Evolutionary conservation across 331 rosid species (phyloP).

Genomic region (Acacia concinna): DNA sequence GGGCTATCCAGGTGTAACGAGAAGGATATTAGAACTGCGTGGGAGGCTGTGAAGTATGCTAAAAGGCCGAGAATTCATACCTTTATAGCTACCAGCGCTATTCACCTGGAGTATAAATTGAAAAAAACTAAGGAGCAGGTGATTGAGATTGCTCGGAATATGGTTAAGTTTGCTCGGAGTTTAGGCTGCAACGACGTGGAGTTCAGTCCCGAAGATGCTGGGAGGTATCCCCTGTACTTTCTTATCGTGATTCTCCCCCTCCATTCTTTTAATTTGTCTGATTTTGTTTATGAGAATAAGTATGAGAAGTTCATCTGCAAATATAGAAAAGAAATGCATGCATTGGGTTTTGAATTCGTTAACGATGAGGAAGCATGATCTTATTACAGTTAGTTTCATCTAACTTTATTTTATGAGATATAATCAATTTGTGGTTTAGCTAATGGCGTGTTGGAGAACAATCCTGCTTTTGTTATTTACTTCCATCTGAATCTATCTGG

Average conservation of each 20-base stretch:
- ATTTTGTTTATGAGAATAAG: background rate
- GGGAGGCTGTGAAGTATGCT: conserved; percentile 92
- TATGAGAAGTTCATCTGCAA: background rate
- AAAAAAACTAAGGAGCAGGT: conserved; percentile 74
- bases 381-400: background rate
- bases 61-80: conserved; percentile 85
- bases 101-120: conserved; percentile 84
- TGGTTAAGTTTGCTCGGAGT: conserved; percentile 81
- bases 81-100: conserved; percentile 87
- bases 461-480: background rate
- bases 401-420: background rate
- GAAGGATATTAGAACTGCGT: conserved; percentile 82
- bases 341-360: too few relatives aligned
- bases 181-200: conserved; percentile 88
- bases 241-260: background rate
- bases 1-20: conserved; percentile 85
- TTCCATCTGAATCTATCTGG: background rate
- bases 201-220: conserved; percentile 98
- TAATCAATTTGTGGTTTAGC: background rate
- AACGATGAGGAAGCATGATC: background rate
- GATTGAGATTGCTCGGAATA: conserved; percentile 63
- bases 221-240: conserved; percentile 50
- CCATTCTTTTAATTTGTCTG: background rate
- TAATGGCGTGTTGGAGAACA: background rate
- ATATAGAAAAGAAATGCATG: background rate